These are phyloP conservation scores for Pyrenula massariospora DNA, from an alignment of 495 filamentous ascomycete species.

Conservation along the genomic window DNA sequence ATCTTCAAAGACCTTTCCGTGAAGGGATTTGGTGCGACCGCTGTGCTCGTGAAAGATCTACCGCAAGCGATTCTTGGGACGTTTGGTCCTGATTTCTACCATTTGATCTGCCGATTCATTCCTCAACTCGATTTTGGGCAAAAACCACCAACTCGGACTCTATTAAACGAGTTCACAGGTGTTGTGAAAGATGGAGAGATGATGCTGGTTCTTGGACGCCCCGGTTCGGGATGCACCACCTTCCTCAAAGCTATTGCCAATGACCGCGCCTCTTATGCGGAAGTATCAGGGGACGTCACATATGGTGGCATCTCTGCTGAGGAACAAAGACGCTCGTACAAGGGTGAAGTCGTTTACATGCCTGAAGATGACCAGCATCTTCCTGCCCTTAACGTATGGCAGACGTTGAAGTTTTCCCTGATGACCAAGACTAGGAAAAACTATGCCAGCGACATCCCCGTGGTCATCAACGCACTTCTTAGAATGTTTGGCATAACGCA, in stretches of 20 bases:
- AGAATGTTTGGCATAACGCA: slow-evolving; percentile 72
- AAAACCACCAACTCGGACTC: slow-evolving; percentile 37
- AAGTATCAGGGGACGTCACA: slow-evolving; percentile 57
- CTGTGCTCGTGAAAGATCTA: slow-evolving; percentile 60
- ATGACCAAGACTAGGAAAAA: slow-evolving; percentile 74
- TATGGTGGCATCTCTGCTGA: slow-evolving; percentile 67
- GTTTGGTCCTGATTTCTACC: slow-evolving; percentile 74
- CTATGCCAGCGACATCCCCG: slow-evolving; percentile 51
- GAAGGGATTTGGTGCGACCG: slow-evolving; percentile 54
- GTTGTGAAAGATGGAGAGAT: slow-evolving; percentile 68
- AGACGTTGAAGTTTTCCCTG: slow-evolving; percentile 73
- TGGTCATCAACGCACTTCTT: slow-evolving; percentile 52
- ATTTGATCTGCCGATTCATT: slow-evolving; percentile 50
- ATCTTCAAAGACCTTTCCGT: slow-evolving; percentile 72
- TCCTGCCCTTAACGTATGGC: slow-evolving; percentile 64
- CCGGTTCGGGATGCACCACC: slow-evolving; percentile 70
- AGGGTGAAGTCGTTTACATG: slow-evolving; percentile 76
- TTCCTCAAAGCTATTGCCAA: slow-evolving; percentile 72
- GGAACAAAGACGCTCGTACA: slow-evolving; percentile 56
- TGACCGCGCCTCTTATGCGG: slow-evolving; percentile 50
- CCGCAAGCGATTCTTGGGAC: slow-evolving; percentile 72
- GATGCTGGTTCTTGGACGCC: slow-evolving; percentile 74
- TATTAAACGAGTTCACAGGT: slow-evolving; percentile 72
- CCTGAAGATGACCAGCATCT: slow-evolving; percentile 74
- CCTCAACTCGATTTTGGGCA: slow-evolving; percentile 47